phyloP scores from a whole-genome alignment of 2,329 filamentous ascomycete species.

The Periglandula ipomoeae region DNA sequence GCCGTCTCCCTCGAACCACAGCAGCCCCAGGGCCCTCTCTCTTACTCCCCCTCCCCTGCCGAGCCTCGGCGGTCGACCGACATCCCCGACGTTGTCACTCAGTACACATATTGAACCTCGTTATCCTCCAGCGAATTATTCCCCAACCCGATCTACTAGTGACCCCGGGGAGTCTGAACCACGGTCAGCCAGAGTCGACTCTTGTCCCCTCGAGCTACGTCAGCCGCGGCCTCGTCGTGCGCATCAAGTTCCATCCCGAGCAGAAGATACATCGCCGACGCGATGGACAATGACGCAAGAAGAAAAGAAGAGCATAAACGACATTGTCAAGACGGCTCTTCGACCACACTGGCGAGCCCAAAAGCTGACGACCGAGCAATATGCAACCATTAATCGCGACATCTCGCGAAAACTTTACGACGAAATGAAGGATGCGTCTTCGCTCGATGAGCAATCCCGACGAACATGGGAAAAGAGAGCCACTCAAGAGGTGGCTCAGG shows the following conservation, averaged over 20 bases:
- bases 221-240: constrained; percentile 43
- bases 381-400: constrained; percentile 82
- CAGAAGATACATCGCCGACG: constrained; percentile 59
- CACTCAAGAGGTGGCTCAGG: constrained; percentile 66
- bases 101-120: constrained; percentile 65
- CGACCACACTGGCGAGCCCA: constrained; percentile 75
- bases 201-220: constrained; percentile 36
- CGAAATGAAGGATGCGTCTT: constrained; percentile 43
- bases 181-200: constrained; percentile 17
- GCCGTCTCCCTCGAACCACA: constrained; percentile 53
- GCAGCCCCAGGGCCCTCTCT: constrained; percentile 58
- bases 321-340: constrained; percentile 75
- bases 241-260: constrained; percentile 32
- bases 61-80: constrained; percentile 42
- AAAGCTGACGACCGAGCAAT: constrained; percentile 78
- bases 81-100: constrained; percentile 56
- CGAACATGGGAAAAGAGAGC: constrained; percentile 69
- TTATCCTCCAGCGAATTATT: constrained; percentile 68
- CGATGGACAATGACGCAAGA: constrained; percentile 61
- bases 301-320: constrained; percentile 80
- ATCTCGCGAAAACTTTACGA: constrained; percentile 85
- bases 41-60: constrained; percentile 60
- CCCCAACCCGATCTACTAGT: constrained; percentile 41
- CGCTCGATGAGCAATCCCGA: constrained; percentile 56
- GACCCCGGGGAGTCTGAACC: constrained; percentile 38